Evolutionary conservation across 331 rosid genomes (phyloP).

Genomic region (Quercus phellos): DNA sequence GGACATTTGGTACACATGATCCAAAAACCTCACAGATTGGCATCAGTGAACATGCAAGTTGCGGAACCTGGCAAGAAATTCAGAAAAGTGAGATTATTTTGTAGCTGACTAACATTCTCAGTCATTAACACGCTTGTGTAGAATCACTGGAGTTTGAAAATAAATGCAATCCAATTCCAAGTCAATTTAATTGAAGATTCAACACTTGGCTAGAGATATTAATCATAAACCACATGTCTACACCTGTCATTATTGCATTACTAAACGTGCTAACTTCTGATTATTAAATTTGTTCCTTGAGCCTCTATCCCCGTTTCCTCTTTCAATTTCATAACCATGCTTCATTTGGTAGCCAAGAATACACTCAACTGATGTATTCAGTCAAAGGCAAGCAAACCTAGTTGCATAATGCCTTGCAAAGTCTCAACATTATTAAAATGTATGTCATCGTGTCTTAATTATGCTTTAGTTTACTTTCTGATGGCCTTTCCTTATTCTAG

Average conservation of each 20-base stretch:
- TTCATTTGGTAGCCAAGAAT: neutral
- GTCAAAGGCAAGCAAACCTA: neutral
- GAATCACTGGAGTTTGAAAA: neutral
- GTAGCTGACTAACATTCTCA: neutral
- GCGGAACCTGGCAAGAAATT: slow-evolving; percentile 72
- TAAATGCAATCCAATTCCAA: neutral
- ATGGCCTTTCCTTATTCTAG: neutral
- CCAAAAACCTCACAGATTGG: slow-evolving; percentile 99
- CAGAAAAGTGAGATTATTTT: slow-evolving; percentile 13
- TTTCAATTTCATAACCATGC: neutral
- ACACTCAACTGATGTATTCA: neutral
- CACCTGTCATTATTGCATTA: neutral
- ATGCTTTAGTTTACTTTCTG: slow-evolving; percentile 1
- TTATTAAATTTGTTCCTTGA: neutral
- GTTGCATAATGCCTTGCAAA: neutral
- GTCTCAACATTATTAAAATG: neutral
- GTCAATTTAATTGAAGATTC: neutral
- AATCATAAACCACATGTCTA: neutral
- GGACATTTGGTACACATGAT: slow-evolving; percentile 75
- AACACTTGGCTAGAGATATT: neutral
- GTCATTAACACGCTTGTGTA: neutral
- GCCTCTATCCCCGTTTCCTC: neutral
- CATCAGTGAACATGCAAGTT: slow-evolving; percentile 97
- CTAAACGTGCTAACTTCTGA: neutral
- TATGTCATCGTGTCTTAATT: neutral